phyloP scores from a whole-genome alignment of 805 yeast species.

The Komagataella mondaviorum region DNA sequence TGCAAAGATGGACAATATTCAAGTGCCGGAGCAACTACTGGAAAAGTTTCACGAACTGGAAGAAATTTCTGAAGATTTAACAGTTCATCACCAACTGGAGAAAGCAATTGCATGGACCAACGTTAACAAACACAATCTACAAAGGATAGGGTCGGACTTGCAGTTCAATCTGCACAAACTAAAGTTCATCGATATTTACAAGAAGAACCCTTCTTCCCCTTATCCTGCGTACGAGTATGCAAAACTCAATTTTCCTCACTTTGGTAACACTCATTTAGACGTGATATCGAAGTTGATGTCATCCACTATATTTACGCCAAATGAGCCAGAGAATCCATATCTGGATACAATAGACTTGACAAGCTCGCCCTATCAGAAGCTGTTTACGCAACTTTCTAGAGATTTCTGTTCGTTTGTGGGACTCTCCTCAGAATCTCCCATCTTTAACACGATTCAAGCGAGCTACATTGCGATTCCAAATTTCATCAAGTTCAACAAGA shows the following conservation, averaged over 20 bases:
- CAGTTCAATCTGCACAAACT: constrained; percentile 30
- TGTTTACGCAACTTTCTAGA: constrained; percentile 20
- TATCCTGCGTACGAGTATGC: constrained; percentile 30
- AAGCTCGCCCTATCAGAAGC: constrained; percentile 4
- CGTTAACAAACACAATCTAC: constrained; percentile 12
- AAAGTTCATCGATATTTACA: constrained; percentile 22
- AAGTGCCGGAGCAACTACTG: constrained; percentile 14
- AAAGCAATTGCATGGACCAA: constrained; percentile 39
- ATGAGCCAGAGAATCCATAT: background rate
- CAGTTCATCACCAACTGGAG: constrained; percentile 20
- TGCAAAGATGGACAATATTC: constrained; percentile 16
- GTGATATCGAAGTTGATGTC: constrained; percentile 31
- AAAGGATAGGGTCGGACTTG: constrained; percentile 23
- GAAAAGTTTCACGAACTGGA: constrained; percentile 27
- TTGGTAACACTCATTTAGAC: constrained; percentile 24
- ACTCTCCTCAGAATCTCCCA: constrained; percentile 37
- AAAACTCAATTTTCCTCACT: constrained; percentile 21
- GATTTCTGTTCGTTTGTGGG: constrained; percentile 37
- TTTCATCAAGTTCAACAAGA: constrained; percentile 32
- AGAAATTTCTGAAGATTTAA: constrained; percentile 20
- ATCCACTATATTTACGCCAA: constrained; percentile 14
- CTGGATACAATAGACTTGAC: constrained; percentile 1
- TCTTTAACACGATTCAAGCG: constrained; percentile 33
- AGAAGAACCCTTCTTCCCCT: constrained; percentile 8
- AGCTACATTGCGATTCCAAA: constrained; percentile 41